A percentile compares a stretch with the other conserved stretches of the same genome.
Evolutionary conservation across 345 rosid genomes (phyloP).

Genomic region (Eucalyptus marginata): DNA sequence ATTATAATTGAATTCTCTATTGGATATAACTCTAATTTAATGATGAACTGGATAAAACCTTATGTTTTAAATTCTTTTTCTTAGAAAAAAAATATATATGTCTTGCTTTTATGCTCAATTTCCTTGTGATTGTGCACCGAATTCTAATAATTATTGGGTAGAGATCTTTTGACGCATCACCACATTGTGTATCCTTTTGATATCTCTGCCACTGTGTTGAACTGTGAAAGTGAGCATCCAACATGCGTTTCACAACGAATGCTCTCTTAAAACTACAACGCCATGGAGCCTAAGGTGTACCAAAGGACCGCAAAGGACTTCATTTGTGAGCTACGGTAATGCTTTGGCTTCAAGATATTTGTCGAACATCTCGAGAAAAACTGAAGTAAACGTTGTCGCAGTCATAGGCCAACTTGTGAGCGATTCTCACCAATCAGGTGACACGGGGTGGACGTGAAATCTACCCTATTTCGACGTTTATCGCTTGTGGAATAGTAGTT

Average conservation of each 20-base stretch:
- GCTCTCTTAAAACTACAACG: neutral
- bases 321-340: neutral
- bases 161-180: neutral
- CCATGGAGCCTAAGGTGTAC: neutral
- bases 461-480: neutral
- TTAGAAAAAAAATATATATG: too few species aligned
- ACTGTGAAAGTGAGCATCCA: neutral
- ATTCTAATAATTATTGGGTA: neutral
- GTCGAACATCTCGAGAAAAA: neutral
- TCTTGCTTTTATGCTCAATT: neutral
- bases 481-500: neutral
- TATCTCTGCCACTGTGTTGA: neutral
- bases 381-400: neutral
- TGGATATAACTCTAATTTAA: too few species aligned
- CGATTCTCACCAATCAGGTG: neutral
- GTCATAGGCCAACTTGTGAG: rapidly evolving
- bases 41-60: too few species aligned
- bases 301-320: neutral
- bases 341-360: neutral
- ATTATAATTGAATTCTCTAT: too few species aligned
- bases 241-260: neutral
- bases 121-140: rapidly evolving
- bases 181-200: neutral
- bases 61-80: too few species aligned
- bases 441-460: neutral